Base-by-base conservation (phyloP, 2,329 filamentous ascomycete genomes). In the Colletotrichum sp. region DNA sequence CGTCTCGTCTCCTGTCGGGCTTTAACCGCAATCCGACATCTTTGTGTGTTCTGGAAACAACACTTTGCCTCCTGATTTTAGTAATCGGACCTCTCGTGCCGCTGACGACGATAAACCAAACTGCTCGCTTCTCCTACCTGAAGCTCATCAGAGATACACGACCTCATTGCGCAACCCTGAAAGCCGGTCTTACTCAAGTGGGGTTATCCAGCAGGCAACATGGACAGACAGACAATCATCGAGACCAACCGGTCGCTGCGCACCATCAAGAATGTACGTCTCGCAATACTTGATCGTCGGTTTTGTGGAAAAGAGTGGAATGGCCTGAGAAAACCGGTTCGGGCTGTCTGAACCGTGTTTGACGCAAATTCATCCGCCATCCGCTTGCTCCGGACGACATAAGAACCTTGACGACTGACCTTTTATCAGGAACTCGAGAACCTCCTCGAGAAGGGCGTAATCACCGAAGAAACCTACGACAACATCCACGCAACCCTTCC, bases 161-260 rank as follows among this genome's bases (percentile, higher is more conserved):
- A 62, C 15, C 28, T 32, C 59, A 34, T 32, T 9, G 60, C 62
- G 59, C 60, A 36, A 63, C 18, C 34, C 26, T 22, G 22, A 63
- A 72, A 72, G 24, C 34, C 30, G 22, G 26, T 18, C 52, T 60
- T 36, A 39, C 55, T 44, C 18, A 22, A 63, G 73, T 67, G 63
- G 69, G 39, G 44, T 55, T 59, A 63, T 22, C 28, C 28, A 63
- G n/a, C 69, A 65, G 36, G 30, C 65, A 75, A 24, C 81, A 84
- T 78, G 75, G 89, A 91, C 80, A 90, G 90, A 79, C 90, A 92
- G 81, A 88, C 87, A 78, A 90, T 91, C 82, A 92, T 92, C 78
- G 90, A 92, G 90, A 92, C 93, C 86, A 97, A 96, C 88, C 92
- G 95, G 87, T 96, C 95, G 83, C 92, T 98, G 83, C 93, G 95